Evolutionary conservation across 106 monocot species (phyloP), one percentile per base, ranked within the genome.

Genomic region (Dendrobium nobile): DNA sequence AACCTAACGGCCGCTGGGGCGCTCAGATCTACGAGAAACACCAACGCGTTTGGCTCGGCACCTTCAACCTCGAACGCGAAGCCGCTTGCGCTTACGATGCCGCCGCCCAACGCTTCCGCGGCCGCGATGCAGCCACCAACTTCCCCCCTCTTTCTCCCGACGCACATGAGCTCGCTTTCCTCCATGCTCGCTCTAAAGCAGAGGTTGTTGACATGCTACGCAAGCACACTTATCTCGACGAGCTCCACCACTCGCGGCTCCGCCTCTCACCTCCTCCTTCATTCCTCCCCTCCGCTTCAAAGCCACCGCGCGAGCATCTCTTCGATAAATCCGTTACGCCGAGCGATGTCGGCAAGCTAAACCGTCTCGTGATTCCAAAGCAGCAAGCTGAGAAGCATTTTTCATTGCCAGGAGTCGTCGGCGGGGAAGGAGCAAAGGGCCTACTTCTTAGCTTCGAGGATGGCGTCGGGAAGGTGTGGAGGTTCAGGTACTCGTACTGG

Each of bases 1-100:
- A 93, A 85, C 90, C 92, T n/a, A 93, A 93, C 90, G 92, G 92
- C 61, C 87, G 92, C 19, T 92, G 92, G 92, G 92, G 92, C 2
- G 86, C 92, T 0, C 89, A 92, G 87, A 92, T 92, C 84, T 92
- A 92, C 88, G 86, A 92, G 88, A 89, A 89, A 82, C 92, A 92
- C 87, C 87, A 84, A 51, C 89, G 92, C 22, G 87, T 92, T 7
- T 92, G 92, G 92, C 92, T 92, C 78, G 92, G 92, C 40, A 92
- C 92, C 64, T 92, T 89, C 82, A 81, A 81, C 81, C 80, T 77
- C 11, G 90, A 92, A 77, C 54, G 72, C 20, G 92, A 90, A 76
- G 90, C 92, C 7, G 92, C 86, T 47, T 51, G 79, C 9, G 86
- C 84, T 17, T 92, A 92, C 86, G 92, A 89, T 81, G 84, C 86